Evolutionary conservation across 495 filamentous ascomycete genomes (phyloP).

Genomic region (Aspergillus panamensis): DNA sequence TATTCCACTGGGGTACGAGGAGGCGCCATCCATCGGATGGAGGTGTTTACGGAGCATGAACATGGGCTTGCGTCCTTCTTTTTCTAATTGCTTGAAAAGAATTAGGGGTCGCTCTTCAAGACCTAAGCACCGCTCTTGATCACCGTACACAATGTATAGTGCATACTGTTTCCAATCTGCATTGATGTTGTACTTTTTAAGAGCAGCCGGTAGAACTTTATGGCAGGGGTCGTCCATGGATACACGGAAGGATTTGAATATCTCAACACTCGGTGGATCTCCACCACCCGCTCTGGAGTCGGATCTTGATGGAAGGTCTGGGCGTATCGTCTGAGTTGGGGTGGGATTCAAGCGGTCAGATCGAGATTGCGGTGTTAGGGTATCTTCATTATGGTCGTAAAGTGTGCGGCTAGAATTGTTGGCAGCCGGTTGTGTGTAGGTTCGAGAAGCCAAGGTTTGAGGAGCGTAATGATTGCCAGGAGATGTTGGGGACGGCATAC

Average conservation of each 20-base stretch:
- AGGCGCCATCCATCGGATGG: slow-evolving; percentile 27
- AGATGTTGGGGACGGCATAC: slow-evolving; percentile 82
- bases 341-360: slow-evolving; percentile 39
- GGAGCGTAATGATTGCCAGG: slow-evolving; percentile 55
- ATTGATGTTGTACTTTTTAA: slow-evolving; percentile 98
- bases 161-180: slow-evolving; percentile 96
- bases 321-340: slow-evolving; percentile 38
- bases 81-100: slow-evolving; percentile 94
- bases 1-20: slow-evolving; percentile 21
- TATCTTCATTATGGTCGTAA: slow-evolving; percentile 47
- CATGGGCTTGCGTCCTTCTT: slow-evolving; percentile 97
- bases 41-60: slow-evolving; percentile 84
- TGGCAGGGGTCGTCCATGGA: slow-evolving; percentile 97
- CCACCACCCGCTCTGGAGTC: slow-evolving; percentile 47
- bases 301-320: slow-evolving; percentile 43
- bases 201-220: slow-evolving; percentile 90
- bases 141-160: slow-evolving; percentile 94
- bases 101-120: slow-evolving; percentile 90
- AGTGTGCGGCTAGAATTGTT: slow-evolving; percentile 29
- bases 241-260: slow-evolving; percentile 97
- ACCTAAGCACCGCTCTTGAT: slow-evolving; percentile 90
- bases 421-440: slow-evolving; percentile 42
- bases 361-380: slow-evolving; percentile 25
- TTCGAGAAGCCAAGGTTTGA: slow-evolving; percentile 46
- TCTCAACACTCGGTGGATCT: slow-evolving; percentile 65